Base-by-base conservation (phyloP, 2,329 filamentous ascomycete genomes). In the Zalaria obscura region DNA sequence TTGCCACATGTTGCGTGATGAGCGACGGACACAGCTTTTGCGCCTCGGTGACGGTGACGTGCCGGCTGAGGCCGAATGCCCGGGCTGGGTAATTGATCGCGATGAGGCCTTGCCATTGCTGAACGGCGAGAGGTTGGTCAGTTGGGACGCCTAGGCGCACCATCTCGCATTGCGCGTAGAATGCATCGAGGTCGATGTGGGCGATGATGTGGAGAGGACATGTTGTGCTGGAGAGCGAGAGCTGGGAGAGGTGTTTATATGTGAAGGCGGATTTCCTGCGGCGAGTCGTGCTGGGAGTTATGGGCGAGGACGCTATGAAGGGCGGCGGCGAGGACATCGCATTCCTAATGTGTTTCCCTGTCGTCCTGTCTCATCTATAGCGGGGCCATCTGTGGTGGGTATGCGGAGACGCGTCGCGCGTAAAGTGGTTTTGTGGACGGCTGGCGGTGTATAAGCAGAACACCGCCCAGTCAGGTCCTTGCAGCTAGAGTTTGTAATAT, bases 11-110 rank as follows among this genome's bases (percentile, higher is more conserved):
- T 61, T 95, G 89, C 41, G 83, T 68, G 43, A 93, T 78, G 27
- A 98, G 70, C 9, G 82, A 69, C 0, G 89, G 88, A 54, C 91
- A 98, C 47, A 85, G 68, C 60, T 89, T 89, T 60, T 78, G 80
- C 11, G 91, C 91, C 55, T 96, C 91, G 3, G 70, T 69, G 35
- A 85, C 73, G 5, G 78, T 83, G 48, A 89, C 79, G 64, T 93
- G 84, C 29, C 89, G 70, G 36, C 70, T 80, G 41, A 98, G 78
- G 2, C 85, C 87, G 53, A 76, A 88, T 5, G 74, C 73, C 10
- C 91, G 78, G 4, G 89, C 88, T 2, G 91, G 78, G 56, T 98
- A 98, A 65, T 98, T 98, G 61, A 98, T 78, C 3, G 91, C 91
- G 56, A 98, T 98, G 25, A 98, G 70, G 5, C 83, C 86, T 61